Evolutionary conservation across 306 rosid species (phyloP), one percentile per base, ranked within the genome.

Genomic region (Quercus parvula): DNA sequence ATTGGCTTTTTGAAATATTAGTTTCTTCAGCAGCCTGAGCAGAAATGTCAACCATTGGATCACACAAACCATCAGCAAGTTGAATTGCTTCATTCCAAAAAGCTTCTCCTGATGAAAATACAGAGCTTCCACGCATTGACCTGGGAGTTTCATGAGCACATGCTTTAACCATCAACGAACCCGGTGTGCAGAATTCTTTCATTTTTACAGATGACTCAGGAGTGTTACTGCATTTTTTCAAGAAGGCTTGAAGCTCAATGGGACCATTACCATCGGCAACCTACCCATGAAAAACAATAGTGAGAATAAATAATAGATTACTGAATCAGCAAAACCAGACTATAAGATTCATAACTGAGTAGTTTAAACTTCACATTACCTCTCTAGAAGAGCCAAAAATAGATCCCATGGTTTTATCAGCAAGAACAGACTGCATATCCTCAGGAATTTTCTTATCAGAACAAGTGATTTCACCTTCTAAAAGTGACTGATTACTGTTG

Each of bases 71-170:
- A 85, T 95, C 99, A 25, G 91, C 99, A 79, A 92, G 82, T 84
- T 90, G 92, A 78, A 95, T 92, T 61, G 97, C 99, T 86, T 95
- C 97, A 56, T 91, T 82, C 99, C 99, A 95, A 72, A 95, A 95
- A 70, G 93, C 94, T 81, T 92, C 97, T 78, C 98, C 99, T 25
- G 99, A 97, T 6, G 99, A 95, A 92, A 93, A 85, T 62, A 86
- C 75, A 30, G 98, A 95, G 85, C 94, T 91, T 63, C 99, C 96
- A 19, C 79, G 81, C 52, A 73, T 83, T 22, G 99, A 91, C 84
- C 83, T 90, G 41, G 98, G 97, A 71, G 97, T 95, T 79, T 82
- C 89, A 74, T 64, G 78, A 77, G 77, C 58, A 68, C 79, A 70
- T 61, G 81, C 71, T 84, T 88, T 91, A 66, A 81, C 86, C 81